Evolutionary conservation across 176 grass and related monocot genomes (phyloP).

Genomic region (Cenchrus americanus): DNA sequence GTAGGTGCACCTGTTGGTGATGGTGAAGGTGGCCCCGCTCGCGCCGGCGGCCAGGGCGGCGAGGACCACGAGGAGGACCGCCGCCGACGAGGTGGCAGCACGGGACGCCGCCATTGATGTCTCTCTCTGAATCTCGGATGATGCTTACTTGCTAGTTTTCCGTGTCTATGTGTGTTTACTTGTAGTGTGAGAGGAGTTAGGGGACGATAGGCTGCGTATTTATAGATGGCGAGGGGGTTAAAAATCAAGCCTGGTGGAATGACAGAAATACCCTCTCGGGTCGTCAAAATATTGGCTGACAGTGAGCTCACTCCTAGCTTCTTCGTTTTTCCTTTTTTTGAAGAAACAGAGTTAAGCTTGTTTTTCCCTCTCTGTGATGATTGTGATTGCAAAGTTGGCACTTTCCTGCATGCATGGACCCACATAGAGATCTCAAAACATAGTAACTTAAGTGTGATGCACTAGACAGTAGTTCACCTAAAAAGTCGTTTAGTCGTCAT

Average conservation of each 20-base stretch:
- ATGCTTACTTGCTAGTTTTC: no score
- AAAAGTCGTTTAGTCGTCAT: no score
- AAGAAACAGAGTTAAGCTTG: no score
- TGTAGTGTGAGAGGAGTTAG: not conserved
- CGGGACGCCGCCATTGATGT: slow-evolving; percentile 25
- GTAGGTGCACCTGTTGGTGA: slow-evolving; percentile 58
- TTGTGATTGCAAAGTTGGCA: no score
- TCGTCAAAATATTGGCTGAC: not conserved
- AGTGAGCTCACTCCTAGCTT: no score
- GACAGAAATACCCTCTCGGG: not conserved
- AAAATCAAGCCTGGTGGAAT: not conserved
- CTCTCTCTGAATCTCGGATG: no score
- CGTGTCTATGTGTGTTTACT: not conserved
- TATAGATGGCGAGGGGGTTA: not conserved
- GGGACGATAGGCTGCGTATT: not conserved
- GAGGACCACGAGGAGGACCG: slow-evolving; percentile 23
- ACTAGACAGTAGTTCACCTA: no score
- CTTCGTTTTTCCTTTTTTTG: no score
- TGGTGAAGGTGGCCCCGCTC: slow-evolving; percentile 39
- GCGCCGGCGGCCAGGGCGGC: not conserved
- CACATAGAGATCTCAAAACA: no score
- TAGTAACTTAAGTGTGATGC: no score
- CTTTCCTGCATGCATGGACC: no score
- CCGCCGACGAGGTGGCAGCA: not conserved
- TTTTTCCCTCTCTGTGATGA: no score